Evolutionary conservation across 2,329 filamentous ascomycete species (phyloP).

Genomic region (Truncatella angustata): DNA sequence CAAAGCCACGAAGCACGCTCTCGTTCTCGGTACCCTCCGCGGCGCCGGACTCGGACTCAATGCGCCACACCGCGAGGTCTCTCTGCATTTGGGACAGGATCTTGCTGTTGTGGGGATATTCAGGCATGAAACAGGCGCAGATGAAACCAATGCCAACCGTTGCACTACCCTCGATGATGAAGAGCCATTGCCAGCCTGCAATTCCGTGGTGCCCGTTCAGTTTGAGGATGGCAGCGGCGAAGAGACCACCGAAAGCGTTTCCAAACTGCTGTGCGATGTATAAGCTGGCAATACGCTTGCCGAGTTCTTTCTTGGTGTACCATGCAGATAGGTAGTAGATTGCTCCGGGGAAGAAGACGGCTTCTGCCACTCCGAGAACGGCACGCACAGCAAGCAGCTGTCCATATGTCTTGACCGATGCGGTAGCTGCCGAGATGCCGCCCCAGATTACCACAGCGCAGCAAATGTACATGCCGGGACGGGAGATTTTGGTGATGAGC

Average conservation of each 20-base stretch:
- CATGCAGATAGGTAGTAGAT: constrained; percentile 37
- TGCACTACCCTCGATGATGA: constrained; percentile 18
- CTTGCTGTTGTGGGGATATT: constrained; percentile 18
- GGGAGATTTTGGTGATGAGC: constrained; percentile 30
- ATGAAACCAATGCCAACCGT: constrained; percentile 16
- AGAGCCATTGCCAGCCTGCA: constrained; percentile 27
- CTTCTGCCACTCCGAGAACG: constrained; percentile 53
- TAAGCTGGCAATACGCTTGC: constrained; percentile 31
- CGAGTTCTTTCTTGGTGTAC: constrained; percentile 37
- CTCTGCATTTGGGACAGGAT: constrained; percentile 4
- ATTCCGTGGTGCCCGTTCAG: constrained; percentile 23
- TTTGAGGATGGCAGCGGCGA: constrained; percentile 30
- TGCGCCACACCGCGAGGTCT: constrained; percentile 14
- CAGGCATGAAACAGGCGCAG: constrained; percentile 18
- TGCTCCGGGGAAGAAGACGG: constrained; percentile 50
- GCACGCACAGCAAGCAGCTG: constrained; percentile 45
- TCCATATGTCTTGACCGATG: constrained; percentile 42
- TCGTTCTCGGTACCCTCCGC: constrained; percentile 11
- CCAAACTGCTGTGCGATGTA: constrained; percentile 30
- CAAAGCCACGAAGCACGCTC: constrained; percentile 31
- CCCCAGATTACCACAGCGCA: constrained; percentile 49
- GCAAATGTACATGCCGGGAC: constrained; percentile 51
- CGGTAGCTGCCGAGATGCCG: constrained; percentile 45
- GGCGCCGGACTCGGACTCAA: constrained; percentile 13
- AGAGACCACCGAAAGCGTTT: constrained; percentile 34